Evolutionary conservation across 176 grass and related monocot species (phyloP), one percentile per base, ranked within the genome.

Genomic region (Zoysia japonica): DNA sequence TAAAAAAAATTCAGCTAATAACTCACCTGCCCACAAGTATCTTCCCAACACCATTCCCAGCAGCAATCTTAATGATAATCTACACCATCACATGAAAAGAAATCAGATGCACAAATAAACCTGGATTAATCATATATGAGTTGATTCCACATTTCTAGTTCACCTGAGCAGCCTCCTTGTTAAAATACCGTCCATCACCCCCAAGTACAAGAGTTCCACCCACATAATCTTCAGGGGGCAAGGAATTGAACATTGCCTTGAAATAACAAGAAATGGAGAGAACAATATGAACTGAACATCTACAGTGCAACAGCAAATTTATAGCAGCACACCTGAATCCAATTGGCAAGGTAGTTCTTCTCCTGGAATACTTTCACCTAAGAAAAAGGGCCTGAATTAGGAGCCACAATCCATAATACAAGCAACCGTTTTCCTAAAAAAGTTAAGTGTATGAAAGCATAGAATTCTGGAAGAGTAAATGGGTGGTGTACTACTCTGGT

Each of bases 301-400:
- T n/a, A 44, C n/a, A n/a, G 44, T 28, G 69, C 68, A 84, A 43
- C 61, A 86, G 36, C 7, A n/a, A 44, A 52, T 4, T n/a, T 80
- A 74, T n/a, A 37, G 39, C 28, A 19, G 14, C 65, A 65, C 65
- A 93, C 94, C 94, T 97, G 94, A 89, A 97, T 91, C 94, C 94
- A 97, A 64, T 93, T 97, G n/a, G 94, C 91, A 6, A 97, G 81
- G 76, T 97, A 97, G 78, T 93, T 97, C 67, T 84, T 87, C 47
- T 97, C 47, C 71, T 91, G 94, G 42, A 97, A 97, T n/a, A 97
- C 89, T 80, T 97, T 93, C 64, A 97, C 93, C 93, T 97, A 74
- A 80, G 74, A 54, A 78, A 37, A 78, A 67, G 47, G 82, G 15
- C 4, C 19, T 43, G 77, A 37, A 35, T 16, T 76, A 67, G 47